phyloP scores from a whole-genome alignment of 2,329 filamentous ascomycete species.

The Tolypocladium endophyticum region DNA sequence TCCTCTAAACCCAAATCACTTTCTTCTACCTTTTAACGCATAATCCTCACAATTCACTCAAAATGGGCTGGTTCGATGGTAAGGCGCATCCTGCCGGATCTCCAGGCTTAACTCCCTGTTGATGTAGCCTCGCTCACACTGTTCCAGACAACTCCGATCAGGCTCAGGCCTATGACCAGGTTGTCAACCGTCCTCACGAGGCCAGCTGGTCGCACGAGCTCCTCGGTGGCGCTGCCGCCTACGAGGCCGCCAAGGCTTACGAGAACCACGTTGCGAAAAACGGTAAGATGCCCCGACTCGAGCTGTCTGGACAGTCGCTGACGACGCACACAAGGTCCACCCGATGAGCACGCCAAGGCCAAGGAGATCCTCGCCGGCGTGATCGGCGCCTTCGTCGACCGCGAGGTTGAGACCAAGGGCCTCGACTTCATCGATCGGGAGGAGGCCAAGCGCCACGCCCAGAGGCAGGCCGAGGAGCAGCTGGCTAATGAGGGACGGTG shows the following conservation, averaged over 20 bases:
- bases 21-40: background rate
- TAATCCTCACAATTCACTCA: background rate
- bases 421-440: conserved; percentile 16
- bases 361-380: conserved; percentile 18
- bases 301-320: background rate
- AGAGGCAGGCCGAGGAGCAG: conserved; percentile 13
- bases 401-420: conserved; percentile 19
- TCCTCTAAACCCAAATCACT: background rate
- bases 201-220: conserved; percentile 19
- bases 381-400: conserved; percentile 19
- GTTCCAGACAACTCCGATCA: conserved; percentile 11
- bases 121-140: background rate
- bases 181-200: conserved; percentile 16
- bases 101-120: background rate
- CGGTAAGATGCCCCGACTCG: conserved; percentile 6
- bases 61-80: conserved; percentile 13
- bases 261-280: conserved; percentile 16
- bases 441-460: conserved; percentile 17
- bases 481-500: conserved; percentile 7
- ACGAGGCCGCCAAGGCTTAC: conserved; percentile 19
- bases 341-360: conserved; percentile 15
- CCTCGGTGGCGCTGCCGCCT: conserved; percentile 19
- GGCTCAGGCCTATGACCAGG: conserved; percentile 14
- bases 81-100: background rate
- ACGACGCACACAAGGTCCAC: conserved; percentile 9